Evolutionary conservation across 1,284 basidiomycete genomes (phyloP).

Genomic region (Peniophora sp.): DNA sequence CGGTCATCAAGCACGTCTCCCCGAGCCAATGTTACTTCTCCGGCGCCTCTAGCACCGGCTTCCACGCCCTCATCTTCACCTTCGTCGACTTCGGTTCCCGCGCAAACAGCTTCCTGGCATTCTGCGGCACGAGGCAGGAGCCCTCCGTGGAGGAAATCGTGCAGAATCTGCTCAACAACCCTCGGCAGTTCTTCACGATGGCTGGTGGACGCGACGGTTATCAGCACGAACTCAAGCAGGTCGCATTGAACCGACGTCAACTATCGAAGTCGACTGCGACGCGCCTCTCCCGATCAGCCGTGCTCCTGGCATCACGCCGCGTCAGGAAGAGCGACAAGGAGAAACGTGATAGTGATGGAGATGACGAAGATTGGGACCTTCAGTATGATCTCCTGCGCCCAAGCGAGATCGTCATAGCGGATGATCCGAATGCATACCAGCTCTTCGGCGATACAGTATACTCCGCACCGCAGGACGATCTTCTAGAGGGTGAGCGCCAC

Average conservation of each 20-base stretch:
- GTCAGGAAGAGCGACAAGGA: slow-evolving; percentile 27
- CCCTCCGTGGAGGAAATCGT: slow-evolving; percentile 82
- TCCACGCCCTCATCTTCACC: slow-evolving; percentile 75
- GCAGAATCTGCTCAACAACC: slow-evolving; percentile 56
- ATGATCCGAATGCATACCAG: slow-evolving; percentile 71
- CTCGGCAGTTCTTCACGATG: slow-evolving; percentile 62
- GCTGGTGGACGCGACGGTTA: slow-evolving; percentile 69
- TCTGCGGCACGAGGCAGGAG: slow-evolving; percentile 84
- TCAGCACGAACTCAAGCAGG: slow-evolving; percentile 75
- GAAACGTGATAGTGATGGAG: slow-evolving; percentile 20
- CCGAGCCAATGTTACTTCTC: slow-evolving; percentile 69
- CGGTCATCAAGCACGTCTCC: slow-evolving; percentile 37
- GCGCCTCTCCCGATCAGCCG: slow-evolving; percentile 63
- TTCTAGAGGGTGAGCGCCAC: slow-evolving; percentile 56
- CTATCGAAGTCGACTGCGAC: slow-evolving; percentile 49
- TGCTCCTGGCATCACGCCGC: slow-evolving; percentile 68
- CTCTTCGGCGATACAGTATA: slow-evolving; percentile 74
- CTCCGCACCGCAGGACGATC: slow-evolving; percentile 86
- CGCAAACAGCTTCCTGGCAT: slow-evolving; percentile 80
- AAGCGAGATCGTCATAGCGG: slow-evolving; percentile 66
- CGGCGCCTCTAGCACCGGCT: slow-evolving; percentile 37
- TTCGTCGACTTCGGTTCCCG: slow-evolving; percentile 85
- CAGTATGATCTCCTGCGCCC: slow-evolving; percentile 58
- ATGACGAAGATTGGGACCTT: slow-evolving; percentile 59
- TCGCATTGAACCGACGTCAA: slow-evolving; percentile 68